These are phyloP conservation scores for Pichia scutulata DNA, from an alignment of 805 yeast species.

Conservation along the genomic window DNA sequence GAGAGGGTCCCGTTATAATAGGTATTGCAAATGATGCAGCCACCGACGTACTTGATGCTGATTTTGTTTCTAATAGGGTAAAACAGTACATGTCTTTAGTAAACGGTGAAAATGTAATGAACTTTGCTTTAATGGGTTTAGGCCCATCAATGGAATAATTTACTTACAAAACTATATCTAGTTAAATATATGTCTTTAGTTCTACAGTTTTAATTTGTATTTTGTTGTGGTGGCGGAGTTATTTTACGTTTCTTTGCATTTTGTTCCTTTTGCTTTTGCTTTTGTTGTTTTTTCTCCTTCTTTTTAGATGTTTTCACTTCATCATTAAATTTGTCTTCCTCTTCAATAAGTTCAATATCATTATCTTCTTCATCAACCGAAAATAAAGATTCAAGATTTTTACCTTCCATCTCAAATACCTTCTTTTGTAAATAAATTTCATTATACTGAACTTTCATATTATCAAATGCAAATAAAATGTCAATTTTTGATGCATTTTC, in stretches of 20 bases:
- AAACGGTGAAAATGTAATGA: constrained; percentile 48
- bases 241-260: not conserved
- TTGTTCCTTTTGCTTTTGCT: not conserved
- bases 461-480: constrained; percentile 55
- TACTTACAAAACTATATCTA: not conserved
- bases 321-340: not conserved
- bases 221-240: not conserved
- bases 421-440: constrained; percentile 33
- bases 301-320: not conserved
- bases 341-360: constrained; percentile 1
- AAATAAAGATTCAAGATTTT: constrained; percentile 21
- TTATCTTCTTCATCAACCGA: constrained; percentile 17
- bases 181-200: no score
- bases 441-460: constrained; percentile 44
- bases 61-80: constrained; percentile 45
- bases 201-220: not conserved
- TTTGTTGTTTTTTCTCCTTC: not conserved
- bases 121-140: constrained; percentile 73
- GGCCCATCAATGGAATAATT: constrained; percentile 39
- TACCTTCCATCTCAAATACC: constrained; percentile 24
- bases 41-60: constrained; percentile 48
- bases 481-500: constrained; percentile 20
- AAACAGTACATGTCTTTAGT: constrained; percentile 59
- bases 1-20: constrained; percentile 64
- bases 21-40: constrained; percentile 9